These are phyloP conservation scores for Xylariomycetidae sp. DNA, from an alignment of 2,329 filamentous ascomycete species.

Conservation along the genomic window DNA sequence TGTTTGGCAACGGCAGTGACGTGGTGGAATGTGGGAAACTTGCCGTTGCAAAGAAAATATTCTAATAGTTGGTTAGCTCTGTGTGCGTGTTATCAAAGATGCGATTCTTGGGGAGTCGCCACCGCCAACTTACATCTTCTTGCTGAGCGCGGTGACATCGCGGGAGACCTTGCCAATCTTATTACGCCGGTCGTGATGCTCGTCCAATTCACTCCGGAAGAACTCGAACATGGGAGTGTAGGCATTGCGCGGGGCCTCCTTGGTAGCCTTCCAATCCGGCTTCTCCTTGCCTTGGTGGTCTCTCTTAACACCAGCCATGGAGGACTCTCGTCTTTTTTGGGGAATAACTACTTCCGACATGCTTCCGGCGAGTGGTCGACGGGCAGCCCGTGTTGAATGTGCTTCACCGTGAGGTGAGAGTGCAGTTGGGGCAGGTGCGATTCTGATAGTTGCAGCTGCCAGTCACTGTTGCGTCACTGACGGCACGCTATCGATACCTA, in stretches of 20 bases:
- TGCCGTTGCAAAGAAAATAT: slow-evolving; percentile 83
- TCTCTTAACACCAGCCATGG: slow-evolving; percentile 44
- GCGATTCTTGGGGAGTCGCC: too few relatives aligned
- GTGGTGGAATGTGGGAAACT: too few relatives aligned
- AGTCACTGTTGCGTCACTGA: too few relatives aligned
- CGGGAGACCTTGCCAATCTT: slow-evolving; percentile 83
- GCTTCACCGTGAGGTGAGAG: too few relatives aligned
- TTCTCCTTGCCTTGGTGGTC: slow-evolving; percentile 47
- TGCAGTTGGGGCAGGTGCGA: too few relatives aligned
- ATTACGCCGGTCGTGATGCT: slow-evolving; percentile 90
- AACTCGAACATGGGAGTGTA: slow-evolving; percentile 74
- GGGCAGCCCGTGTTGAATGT: neutral
- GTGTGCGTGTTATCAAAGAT: too few relatives aligned
- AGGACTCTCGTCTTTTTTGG: slow-evolving; percentile 19
- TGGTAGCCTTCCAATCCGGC: slow-evolving; percentile 19
- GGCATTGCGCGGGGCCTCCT: slow-evolving; percentile 33
- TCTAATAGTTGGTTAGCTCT: too few relatives aligned
- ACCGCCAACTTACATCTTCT: slow-evolving; percentile 70
- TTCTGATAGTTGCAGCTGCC: too few relatives aligned
- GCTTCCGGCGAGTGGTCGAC: neutral
- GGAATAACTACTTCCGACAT: slow-evolving; percentile 24
- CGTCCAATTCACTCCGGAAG: slow-evolving; percentile 83
- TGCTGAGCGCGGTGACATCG: slow-evolving; percentile 89
- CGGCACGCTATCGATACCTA: too few relatives aligned
- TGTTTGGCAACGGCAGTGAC: slow-evolving; percentile 6